phyloP scores from a whole-genome alignment of 192 early-diverging fungal genomes.

The Backusella tarrabulga region DNA sequence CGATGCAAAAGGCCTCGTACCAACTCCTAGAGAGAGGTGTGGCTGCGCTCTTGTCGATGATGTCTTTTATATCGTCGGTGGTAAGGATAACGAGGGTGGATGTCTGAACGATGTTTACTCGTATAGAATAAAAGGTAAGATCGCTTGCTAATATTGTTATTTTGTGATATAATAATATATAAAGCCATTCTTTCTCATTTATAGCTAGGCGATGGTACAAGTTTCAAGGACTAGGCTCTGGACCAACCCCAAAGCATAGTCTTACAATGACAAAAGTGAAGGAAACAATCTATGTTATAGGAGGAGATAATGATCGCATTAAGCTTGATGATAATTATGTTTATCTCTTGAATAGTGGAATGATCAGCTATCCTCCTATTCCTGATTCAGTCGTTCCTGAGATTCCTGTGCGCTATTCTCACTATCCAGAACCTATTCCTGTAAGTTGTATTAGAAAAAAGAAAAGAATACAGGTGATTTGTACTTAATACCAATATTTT shows the following conservation, averaged over 20 bases:
- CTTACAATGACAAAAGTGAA: conserved; percentile 42
- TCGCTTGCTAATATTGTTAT: neutral
- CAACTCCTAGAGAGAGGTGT: conserved; percentile 40
- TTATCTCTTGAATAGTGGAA: conserved; percentile 47
- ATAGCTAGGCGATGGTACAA: conserved; percentile 42
- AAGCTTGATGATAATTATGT: conserved; percentile 13
- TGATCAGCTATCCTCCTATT: conserved; percentile 42
- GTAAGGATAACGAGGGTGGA: conserved; percentile 40
- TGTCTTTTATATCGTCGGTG: conserved; percentile 53
- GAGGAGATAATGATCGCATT: conserved; percentile 42
- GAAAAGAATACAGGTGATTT: neutral
- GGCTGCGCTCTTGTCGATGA: conserved; percentile 42
- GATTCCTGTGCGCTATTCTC: neutral
- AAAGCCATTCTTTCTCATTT: neutral
- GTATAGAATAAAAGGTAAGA: conserved; percentile 47
- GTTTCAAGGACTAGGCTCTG: conserved; percentile 42
- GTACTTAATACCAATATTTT: neutral
- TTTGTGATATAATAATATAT: neutral
- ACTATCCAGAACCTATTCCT: neutral
- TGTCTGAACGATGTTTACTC: conserved; percentile 47
- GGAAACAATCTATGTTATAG: conserved; percentile 50
- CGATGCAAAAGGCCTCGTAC: conserved; percentile 39
- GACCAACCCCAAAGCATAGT: conserved; percentile 37
- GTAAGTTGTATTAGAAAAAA: neutral
- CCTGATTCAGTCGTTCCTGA: conserved; percentile 7